Conservation (phyloP, 140 eudicot genomes). For the Stevia rebaudiana region DNA sequence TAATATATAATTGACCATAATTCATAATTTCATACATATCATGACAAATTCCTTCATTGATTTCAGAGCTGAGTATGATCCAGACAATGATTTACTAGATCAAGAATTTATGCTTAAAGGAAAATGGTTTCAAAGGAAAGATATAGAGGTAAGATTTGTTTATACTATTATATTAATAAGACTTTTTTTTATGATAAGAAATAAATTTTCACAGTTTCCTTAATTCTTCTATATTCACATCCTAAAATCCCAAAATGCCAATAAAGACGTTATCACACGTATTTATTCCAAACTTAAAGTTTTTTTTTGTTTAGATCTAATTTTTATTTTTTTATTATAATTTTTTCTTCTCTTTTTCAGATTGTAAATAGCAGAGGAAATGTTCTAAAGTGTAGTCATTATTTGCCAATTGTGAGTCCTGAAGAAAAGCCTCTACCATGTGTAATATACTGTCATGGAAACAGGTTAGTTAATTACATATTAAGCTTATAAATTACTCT, state of each 20-base stretch:
- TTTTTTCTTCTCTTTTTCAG: no score
- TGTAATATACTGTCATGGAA: slow-evolving; percentile 98
- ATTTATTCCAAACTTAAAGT: no score
- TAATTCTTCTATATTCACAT: no score
- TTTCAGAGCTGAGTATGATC: slow-evolving; percentile 85
- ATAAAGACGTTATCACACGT: no score
- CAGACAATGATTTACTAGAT: slow-evolving; percentile 82
- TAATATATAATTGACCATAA: no score
- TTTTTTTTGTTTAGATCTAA: no score
- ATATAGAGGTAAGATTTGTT: slow-evolving; percentile 58
- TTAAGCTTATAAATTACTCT: neutral
- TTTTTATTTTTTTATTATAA: no score
- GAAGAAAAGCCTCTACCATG: slow-evolving; percentile 86
- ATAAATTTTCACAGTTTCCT: no score
- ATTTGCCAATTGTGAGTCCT: slow-evolving; percentile 65
- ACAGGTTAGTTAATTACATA: slow-evolving; percentile 53
- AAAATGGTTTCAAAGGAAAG: slow-evolving; percentile 87
- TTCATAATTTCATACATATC: no score
- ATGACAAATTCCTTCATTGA: slow-evolving; percentile 8
- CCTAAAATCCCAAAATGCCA: no score
- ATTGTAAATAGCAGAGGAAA: slow-evolving; percentile 77
- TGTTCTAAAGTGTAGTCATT: slow-evolving; percentile 87
- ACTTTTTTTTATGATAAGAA: no score
- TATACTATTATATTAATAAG: neutral
- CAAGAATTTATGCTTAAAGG: slow-evolving; percentile 88